Conservation (phyloP, 352 stramenopile genomes). For the Peronospora belbahrii region DNA sequence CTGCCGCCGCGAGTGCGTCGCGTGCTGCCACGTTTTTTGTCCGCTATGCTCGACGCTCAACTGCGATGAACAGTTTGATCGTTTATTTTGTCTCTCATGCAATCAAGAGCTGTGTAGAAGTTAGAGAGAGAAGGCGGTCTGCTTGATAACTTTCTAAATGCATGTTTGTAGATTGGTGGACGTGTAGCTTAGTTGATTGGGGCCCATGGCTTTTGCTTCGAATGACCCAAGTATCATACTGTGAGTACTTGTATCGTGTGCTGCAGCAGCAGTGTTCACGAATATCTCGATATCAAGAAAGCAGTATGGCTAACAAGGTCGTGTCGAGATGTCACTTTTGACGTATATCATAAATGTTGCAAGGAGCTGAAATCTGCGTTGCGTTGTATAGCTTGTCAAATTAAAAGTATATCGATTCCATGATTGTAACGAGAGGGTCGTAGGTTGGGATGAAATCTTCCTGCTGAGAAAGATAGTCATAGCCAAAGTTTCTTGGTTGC, state of each 20-base stretch:
- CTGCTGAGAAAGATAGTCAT: neutral
- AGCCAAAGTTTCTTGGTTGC: neutral
- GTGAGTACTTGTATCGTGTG: too few relatives aligned
- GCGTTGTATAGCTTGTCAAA: conserved; percentile 2
- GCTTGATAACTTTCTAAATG: too few relatives aligned
- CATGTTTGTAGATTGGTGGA: conserved; percentile 15
- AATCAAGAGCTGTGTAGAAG: conserved; percentile 31
- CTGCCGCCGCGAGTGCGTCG: conserved; percentile 51
- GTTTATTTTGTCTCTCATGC: conserved; percentile 70
- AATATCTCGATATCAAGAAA: conserved; percentile 52
- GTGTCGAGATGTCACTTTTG: conserved; percentile 37
- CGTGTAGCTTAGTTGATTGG: too few relatives aligned
- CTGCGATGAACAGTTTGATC: conserved; percentile 75
- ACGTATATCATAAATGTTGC: conserved; percentile 68
- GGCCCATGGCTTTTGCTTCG: too few relatives aligned
- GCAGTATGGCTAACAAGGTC: conserved; percentile 42
- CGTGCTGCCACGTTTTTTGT: conserved; percentile 53
- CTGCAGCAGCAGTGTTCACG: conserved; percentile 41
- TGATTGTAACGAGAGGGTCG: conserved; percentile 11
- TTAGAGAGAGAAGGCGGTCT: conserved; percentile 2
- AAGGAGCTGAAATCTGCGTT: neutral
- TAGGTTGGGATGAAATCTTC: conserved; percentile 11
- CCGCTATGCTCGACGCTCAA: conserved; percentile 80
- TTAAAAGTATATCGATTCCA: conserved; percentile 39
- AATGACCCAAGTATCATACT: too few relatives aligned